These are phyloP conservation scores for Syzygium grande DNA, from an alignment of 345 rosid genomes.

Conservation along the genomic window DNA sequence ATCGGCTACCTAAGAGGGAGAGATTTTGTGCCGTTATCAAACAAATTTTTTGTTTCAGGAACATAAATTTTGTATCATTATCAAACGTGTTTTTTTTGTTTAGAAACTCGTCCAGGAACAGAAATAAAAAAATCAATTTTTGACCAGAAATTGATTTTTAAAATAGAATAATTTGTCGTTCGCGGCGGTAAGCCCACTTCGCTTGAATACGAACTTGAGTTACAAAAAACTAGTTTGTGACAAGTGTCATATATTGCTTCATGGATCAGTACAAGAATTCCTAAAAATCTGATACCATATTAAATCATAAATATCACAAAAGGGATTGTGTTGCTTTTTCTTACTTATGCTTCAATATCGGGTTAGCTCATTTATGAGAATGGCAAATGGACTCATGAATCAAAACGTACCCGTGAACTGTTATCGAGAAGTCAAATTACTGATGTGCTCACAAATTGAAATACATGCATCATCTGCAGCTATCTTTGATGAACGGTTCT, in stretches of 20 bases:
- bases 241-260: not conserved
- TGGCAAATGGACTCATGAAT: not conserved
- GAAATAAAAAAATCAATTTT: too few relatives aligned
- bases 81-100: too few relatives aligned
- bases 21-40: too few relatives aligned
- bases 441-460: not conserved
- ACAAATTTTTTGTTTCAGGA: too few relatives aligned
- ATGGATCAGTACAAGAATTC: not conserved
- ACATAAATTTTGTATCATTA: too few relatives aligned
- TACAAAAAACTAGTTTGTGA: not conserved
- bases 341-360: not conserved
- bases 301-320: not conserved
- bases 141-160: too few relatives aligned
- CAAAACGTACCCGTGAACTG: not conserved
- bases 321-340: not conserved
- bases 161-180: too few relatives aligned
- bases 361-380: not conserved
- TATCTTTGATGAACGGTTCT: not conserved
- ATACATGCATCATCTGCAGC: not conserved
- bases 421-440: not conserved
- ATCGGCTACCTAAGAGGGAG: too few relatives aligned
- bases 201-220: not conserved
- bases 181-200: not conserved
- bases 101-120: too few relatives aligned
- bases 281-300: not conserved